phyloP scores from a whole-genome alignment of 257 asterid genomes.

The Fraxinus quadrangulata region DNA sequence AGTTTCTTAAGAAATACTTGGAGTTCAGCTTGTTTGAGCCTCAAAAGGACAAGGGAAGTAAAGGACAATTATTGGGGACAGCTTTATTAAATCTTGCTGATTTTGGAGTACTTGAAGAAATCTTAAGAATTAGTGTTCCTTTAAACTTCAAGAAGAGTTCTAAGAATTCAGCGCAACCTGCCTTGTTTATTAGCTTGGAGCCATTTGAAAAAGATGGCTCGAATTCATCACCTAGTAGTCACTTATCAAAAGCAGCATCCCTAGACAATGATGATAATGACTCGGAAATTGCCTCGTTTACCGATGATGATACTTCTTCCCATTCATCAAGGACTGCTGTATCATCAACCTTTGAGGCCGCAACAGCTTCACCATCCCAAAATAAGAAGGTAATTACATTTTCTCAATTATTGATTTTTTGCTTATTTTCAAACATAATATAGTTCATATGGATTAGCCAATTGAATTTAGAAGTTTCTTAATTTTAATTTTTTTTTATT shows the following conservation, averaged over 20 bases:
- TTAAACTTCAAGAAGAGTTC: constrained; percentile 66
- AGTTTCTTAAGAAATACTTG: constrained; percentile 61
- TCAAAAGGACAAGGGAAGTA: constrained; percentile 65
- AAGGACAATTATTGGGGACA: constrained; percentile 68
- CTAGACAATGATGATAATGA: constrained; percentile 61
- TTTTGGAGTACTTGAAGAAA: constrained; percentile 56
- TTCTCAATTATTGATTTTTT: constrained; percentile 8
- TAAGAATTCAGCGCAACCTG: constrained; percentile 48
- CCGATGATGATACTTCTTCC: constrained; percentile 72
- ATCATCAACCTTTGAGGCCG: constrained; percentile 51
- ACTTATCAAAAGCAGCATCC: constrained; percentile 52
- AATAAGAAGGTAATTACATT: constrained; percentile 54
- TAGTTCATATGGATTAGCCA: neutral
- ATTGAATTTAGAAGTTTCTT: constrained; percentile 13
- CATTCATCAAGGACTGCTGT: constrained; percentile 71
- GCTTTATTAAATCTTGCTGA: constrained; percentile 72
- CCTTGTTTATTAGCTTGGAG: constrained; percentile 56
- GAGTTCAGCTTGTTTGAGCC: constrained; percentile 75
- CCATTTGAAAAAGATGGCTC: constrained; percentile 60
- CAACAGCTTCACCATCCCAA: constrained; percentile 60
- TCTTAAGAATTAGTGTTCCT: constrained; percentile 49
- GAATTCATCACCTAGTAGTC: constrained; percentile 53
- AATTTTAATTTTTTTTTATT: neutral
- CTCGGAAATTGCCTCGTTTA: constrained; percentile 48
- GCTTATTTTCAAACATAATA: constrained; percentile 2